phyloP scores from a whole-genome alignment of 2,329 filamentous ascomycete species.

The Beauveria pseudobassiana region DNA sequence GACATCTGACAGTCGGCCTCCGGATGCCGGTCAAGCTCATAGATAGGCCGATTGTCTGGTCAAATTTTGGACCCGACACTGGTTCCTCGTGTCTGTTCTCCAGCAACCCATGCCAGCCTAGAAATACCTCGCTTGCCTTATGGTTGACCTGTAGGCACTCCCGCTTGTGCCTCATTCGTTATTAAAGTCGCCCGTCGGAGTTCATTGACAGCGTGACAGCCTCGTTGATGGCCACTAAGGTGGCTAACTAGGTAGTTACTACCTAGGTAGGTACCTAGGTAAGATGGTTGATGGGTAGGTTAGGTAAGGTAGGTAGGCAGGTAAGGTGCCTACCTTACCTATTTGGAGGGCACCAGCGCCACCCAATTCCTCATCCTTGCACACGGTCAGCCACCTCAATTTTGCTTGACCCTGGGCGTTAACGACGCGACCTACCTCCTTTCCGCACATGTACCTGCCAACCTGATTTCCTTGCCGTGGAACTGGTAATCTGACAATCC shows the following conservation, averaged over 20 bases:
- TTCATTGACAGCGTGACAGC: background rate
- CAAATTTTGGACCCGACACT: background rate
- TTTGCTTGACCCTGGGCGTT: constrained; percentile 10
- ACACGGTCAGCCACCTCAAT: constrained; percentile 11
- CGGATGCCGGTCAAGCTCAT: background rate
- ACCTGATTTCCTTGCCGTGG: background rate
- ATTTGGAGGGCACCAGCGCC: background rate
- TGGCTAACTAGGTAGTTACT: too few species aligned
- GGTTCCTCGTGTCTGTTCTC: background rate
- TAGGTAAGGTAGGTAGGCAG: background rate
- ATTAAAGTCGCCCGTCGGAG: background rate
- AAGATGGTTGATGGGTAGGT: background rate
- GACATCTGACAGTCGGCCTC: background rate
- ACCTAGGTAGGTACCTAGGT: too few species aligned
- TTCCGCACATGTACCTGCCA: background rate
- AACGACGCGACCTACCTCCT: constrained; percentile 4
- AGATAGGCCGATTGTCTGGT: too few species aligned
- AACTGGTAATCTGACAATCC: background rate
- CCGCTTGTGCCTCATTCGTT: background rate
- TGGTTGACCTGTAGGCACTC: background rate
- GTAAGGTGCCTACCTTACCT: too few species aligned
- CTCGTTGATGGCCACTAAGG: background rate
- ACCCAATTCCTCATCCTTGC: background rate
- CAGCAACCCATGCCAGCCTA: background rate
- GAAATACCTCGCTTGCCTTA: background rate